phyloP scores from a whole-genome alignment of 2,329 filamentous ascomycete species.

The Parastagonospora nodorum region DNA sequence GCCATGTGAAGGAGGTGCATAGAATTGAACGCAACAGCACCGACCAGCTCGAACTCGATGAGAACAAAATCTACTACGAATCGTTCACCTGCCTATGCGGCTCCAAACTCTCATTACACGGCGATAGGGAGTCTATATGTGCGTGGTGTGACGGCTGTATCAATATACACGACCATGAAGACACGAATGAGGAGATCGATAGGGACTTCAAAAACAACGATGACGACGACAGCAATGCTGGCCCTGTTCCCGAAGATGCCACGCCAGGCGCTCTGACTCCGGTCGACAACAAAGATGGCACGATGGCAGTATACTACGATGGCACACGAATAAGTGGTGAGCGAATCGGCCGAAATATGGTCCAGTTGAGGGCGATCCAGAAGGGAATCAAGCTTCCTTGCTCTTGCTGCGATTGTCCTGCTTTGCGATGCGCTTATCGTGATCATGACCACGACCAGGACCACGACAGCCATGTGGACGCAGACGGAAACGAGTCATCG shows the following conservation, averaged over 20 bases:
- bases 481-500: not conserved
- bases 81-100: slow-evolving; percentile 8
- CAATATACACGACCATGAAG: not conserved
- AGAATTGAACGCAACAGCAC: not conserved
- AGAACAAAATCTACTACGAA: not conserved
- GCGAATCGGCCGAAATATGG: not conserved
- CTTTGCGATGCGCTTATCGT: not conserved
- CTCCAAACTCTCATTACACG: not conserved
- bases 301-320: not conserved
- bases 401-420: not conserved
- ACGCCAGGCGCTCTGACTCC: not conserved
- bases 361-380: not conserved
- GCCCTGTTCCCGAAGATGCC: not conserved
- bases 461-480: not conserved
- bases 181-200: not conserved
- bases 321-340: not conserved
- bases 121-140: slow-evolving; percentile 4
- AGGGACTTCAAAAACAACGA: not conserved
- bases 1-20: slow-evolving; percentile 6
- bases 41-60: not conserved
- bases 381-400: not conserved
- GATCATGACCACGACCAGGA: not conserved
- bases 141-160: slow-evolving; percentile 14
- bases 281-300: not conserved
- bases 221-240: slow-evolving; percentile 4